Base-by-base conservation (phyloP, 176 grass and related monocot species). In the Luzula sylvatica region DNA sequence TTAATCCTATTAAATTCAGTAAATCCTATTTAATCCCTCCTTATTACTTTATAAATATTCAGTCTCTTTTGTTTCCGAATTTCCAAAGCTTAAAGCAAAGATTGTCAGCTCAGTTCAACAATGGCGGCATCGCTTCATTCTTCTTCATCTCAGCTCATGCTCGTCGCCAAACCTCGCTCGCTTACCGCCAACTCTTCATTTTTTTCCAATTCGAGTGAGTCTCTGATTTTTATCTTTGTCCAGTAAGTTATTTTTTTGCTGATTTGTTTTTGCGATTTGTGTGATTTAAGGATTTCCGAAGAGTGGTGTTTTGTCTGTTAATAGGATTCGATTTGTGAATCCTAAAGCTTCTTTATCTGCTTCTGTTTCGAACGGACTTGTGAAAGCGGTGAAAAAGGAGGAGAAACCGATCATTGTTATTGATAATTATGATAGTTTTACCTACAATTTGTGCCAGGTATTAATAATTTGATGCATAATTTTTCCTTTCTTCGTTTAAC, bases 391-490 rank as follows among this genome's bases (percentile, higher is more conserved):
- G 15, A 15, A 17, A 0, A 6, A 42, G 7, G 25, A 47, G 53
- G 71, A 82, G 41, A 83, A 68, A 51, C 81, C 85, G 7, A 90
- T 98, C 51, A 75, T 98, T 26, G 92, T 98, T 15, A 76, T 98
- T 35, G 92, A 98, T 20, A 98, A 98, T 56, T 98, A 98, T 48
- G 92, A 98, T 65, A 90, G 92, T 48, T 90, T 90, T 35, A 98
- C 92, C 50, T 98, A 98, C 61, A 98, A 98, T 64, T 45, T 98
- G 8, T 98, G 92, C 60, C 92, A 96, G 92, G 92, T 96, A 86
- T 61, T 49, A 13, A 19, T 3, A 27, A 50, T 23, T 26, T 17
- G 26, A 1, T 60, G n/a, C 18, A 58, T 50, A 43, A 28, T 70
- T 47, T 15, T 47, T 20, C 13, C 32, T 8, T 15, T n/a, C 20